Percentiles rank a stretch among this genome's conserved stretches.
Evolutionary conservation across 2,329 filamentous ascomycete genomes (phyloP).

Genomic region (Aspergillus nomiae): DNA sequence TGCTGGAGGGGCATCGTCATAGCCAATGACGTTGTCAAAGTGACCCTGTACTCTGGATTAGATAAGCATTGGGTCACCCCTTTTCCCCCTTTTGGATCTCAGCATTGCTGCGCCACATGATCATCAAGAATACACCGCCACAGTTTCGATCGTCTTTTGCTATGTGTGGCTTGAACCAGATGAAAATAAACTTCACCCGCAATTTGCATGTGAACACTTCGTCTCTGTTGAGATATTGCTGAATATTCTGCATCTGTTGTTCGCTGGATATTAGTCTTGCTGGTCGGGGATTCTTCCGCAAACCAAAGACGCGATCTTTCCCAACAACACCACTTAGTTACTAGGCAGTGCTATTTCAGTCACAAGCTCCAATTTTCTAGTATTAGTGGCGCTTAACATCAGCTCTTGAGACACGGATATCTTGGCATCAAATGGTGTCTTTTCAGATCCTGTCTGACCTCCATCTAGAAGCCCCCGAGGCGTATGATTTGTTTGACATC

Average conservation of each 20-base stretch:
- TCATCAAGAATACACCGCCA: conserved; percentile 1
- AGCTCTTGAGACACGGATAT: neutral
- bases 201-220: neutral
- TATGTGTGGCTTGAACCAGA: neutral
- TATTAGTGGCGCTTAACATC: neutral
- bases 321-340: neutral
- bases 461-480: conserved; percentile 54
- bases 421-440: conserved; percentile 17
- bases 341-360: neutral
- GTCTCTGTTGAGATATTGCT: neutral
- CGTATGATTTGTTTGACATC: conserved; percentile 56
- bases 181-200: no score
- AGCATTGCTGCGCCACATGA: neutral
- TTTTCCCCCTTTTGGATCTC: neutral
- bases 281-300: neutral
- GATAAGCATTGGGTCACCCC: neutral
- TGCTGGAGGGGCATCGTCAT: neutral
- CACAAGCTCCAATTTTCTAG: neutral
- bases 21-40: conserved; percentile 2
- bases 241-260: neutral
- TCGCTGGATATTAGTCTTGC: neutral
- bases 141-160: neutral
- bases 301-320: neutral
- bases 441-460: conserved; percentile 60
- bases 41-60: neutral